Evolutionary conservation across 495 filamentous ascomycete genomes (phyloP).

Genomic region (Chaetomium tenue): DNA sequence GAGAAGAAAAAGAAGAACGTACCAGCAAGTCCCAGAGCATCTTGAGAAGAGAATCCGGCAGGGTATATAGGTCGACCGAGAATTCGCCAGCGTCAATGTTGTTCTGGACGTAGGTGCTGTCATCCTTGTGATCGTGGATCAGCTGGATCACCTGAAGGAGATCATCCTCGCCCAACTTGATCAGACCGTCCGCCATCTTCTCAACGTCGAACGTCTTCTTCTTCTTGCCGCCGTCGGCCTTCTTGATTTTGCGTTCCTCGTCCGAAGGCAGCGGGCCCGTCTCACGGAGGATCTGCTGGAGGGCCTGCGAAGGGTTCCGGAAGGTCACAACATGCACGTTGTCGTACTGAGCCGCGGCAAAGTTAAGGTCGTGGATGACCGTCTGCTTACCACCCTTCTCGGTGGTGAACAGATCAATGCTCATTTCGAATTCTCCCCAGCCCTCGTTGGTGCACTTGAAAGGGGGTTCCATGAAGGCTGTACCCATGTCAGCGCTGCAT

Average conservation of each 20-base stretch:
- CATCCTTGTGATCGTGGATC: slow-evolving; percentile 92
- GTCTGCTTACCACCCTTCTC: slow-evolving; percentile 82
- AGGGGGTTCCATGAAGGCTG: slow-evolving; percentile 77
- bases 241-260: slow-evolving; percentile 58
- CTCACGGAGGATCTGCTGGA: slow-evolving; percentile 70
- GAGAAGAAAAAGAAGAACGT: slow-evolving; percentile 25
- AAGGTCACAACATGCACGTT: slow-evolving; percentile 78
- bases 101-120: slow-evolving; percentile 93
- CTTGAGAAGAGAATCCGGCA: slow-evolving; percentile 78
- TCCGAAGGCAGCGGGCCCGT: slow-evolving; percentile 81
- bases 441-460: slow-evolving; percentile 91
- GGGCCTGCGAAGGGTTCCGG: slow-evolving; percentile 83
- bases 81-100: slow-evolving; percentile 98
- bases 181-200: slow-evolving; percentile 76
- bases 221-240: slow-evolving; percentile 71
- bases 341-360: slow-evolving; percentile 76
- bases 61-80: slow-evolving; percentile 94
- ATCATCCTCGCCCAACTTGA: slow-evolving; percentile 55
- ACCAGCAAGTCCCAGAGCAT: slow-evolving; percentile 87
- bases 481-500: slow-evolving; percentile 8
- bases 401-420: slow-evolving; percentile 72
- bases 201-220: slow-evolving; percentile 90
- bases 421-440: slow-evolving; percentile 99
- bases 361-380: slow-evolving; percentile 89
- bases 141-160: slow-evolving; percentile 93